These are phyloP conservation scores for Nymphaea colorata DNA, from an alignment of 164 flowering plant species.

Conservation along the genomic window DNA sequence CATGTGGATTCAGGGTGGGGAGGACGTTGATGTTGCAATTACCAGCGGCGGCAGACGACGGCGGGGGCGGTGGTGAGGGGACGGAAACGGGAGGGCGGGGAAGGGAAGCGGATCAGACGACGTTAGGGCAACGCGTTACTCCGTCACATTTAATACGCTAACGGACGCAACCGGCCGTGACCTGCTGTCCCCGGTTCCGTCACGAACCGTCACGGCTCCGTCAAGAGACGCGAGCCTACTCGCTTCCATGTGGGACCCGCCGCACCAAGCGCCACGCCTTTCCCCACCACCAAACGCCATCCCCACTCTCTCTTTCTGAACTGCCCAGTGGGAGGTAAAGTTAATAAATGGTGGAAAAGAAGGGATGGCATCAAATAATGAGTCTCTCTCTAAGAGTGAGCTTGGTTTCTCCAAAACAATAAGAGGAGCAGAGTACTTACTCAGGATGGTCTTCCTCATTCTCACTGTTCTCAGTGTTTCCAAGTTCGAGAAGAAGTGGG, in stretches of 20 bases:
- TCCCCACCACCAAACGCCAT: background rate
- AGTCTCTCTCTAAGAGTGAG: too few relatives aligned
- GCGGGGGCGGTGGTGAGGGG: background rate
- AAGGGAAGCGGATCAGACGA: conserved; percentile 18
- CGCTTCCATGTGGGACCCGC: conserved; percentile 14
- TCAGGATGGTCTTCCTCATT: too few relatives aligned
- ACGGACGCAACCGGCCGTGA: conserved; percentile 27
- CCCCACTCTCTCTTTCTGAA: too few relatives aligned
- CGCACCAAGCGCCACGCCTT: background rate
- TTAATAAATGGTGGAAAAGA: too few relatives aligned
- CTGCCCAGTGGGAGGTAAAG: too few relatives aligned
- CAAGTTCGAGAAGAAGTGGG: too few relatives aligned
- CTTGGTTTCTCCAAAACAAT: too few relatives aligned
- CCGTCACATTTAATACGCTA: conserved; percentile 6
- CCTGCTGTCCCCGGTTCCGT: conserved; percentile 16
- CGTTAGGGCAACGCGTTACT: conserved; percentile 27
- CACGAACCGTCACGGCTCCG: conserved; percentile 36
- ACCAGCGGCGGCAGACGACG: background rate
- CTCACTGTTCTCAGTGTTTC: too few relatives aligned
- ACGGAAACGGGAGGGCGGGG: background rate
- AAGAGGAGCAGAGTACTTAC: too few relatives aligned
- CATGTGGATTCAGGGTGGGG: background rate
- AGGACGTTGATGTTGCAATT: too few relatives aligned
- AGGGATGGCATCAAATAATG: too few relatives aligned
- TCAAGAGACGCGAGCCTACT: conserved; percentile 12